Percentiles rank a stretch among this genome's conserved stretches.
Evolutionary conservation across 1,139 yeast genomes (phyloP).

Genomic region (Yamadazyma taylorii): DNA sequence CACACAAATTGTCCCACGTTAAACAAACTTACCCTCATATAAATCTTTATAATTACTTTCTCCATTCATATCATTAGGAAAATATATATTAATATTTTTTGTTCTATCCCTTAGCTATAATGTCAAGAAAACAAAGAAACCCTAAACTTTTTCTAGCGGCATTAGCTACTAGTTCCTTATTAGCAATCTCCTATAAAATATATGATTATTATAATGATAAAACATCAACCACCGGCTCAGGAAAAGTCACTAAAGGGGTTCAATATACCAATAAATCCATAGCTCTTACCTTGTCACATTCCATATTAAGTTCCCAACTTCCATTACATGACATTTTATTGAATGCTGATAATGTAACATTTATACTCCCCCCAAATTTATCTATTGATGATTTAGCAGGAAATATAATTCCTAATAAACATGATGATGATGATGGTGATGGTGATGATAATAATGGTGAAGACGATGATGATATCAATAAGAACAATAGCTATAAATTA

Average conservation of each 20-base stretch:
- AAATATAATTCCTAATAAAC: conserved; percentile 9
- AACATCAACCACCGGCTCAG: conserved; percentile 3
- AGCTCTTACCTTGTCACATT: conserved; percentile 46
- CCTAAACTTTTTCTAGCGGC: conserved; percentile 39
- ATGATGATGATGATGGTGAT: too few species aligned
- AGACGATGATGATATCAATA: too few species aligned
- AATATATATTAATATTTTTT: too few species aligned
- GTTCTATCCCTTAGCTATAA: neutral
- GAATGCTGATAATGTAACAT: conserved; percentile 43
- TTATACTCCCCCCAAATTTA: conserved; percentile 48
- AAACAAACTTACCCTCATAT: too few species aligned
- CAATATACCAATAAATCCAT: conserved; percentile 36
- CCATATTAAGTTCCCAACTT: conserved; percentile 38
- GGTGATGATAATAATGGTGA: too few species aligned
- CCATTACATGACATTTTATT: conserved; percentile 43
- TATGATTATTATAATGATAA: conserved; percentile 22
- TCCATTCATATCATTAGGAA: too few species aligned
- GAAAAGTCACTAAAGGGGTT: conserved; percentile 11
- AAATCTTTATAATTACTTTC: too few species aligned
- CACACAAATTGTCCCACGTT: too few species aligned
- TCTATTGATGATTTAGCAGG: conserved; percentile 40
- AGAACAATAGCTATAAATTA: conserved; percentile 12
- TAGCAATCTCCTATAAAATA: conserved; percentile 36
- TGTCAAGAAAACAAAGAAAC: conserved; percentile 22
- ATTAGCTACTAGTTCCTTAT: conserved; percentile 36